Base-by-base conservation (phyloP, 1,139 yeast species). In the Pichia sp. region DNA sequence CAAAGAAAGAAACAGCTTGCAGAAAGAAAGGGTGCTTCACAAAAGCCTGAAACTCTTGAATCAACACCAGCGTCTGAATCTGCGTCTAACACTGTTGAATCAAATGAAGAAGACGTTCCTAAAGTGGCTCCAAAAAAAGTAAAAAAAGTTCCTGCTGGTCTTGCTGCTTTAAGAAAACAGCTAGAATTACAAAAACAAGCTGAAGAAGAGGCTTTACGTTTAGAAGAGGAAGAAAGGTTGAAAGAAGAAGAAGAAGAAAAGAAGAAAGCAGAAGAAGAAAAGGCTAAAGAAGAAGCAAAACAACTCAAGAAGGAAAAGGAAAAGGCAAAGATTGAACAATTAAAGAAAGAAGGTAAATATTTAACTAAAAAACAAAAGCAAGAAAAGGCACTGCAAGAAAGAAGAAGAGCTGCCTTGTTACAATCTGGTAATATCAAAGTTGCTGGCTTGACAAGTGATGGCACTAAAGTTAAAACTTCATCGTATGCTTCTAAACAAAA, bases 341-440 rank as follows among this genome's bases (percentile, higher is more conserved):
- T 86, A 69, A 87, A 88, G 73, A 95, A 96, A 29, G 96, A 91
- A 70, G 99, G 99, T 65, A 93, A 86, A 63, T 77, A 81, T 53
- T 71, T 87, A 67, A 87, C 97, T 55, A 93, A 88, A 74, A 93
- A 91, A 68, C 99, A 93, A 74, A 89, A 87, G 71, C 97, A 91
- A 70, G 96, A 90, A 67, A 87, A 87, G 74, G 87, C 84, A 54
- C 71, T 84, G 47, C 82, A 84, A 65, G 98, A 93, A 67, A 86
- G 87, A 68, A 88, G 98, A 73, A 87, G 96, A 70, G 85, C 87
- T 61, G 93, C 86, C 62, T 76, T 93, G 60, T 76, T 93, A 60
- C 85, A 84, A 54, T 74, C 89, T 33, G 87, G 91, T 59, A 82
- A 82, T 63, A 79, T 89, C 50, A 72, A 74, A 49, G 89, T 91